These are phyloP conservation scores for Handroanthus guayacan DNA, from an alignment of 257 asterid species.

Conservation along the genomic window DNA sequence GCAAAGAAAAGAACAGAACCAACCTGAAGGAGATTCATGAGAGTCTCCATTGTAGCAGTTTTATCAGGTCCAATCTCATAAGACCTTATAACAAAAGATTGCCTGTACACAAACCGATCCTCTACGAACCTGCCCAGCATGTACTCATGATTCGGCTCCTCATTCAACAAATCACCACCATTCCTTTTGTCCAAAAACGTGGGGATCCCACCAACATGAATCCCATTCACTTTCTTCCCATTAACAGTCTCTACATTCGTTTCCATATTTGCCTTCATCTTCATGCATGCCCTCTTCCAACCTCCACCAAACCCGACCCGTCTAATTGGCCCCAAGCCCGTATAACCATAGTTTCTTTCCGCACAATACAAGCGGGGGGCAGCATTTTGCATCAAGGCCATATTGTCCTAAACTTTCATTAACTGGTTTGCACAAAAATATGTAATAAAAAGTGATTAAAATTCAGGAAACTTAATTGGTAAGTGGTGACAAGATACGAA, in stretches of 20 bases:
- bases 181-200: slow-evolving; percentile 31
- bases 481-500: background rate
- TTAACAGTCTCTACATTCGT: slow-evolving; percentile 45
- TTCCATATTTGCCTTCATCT: slow-evolving; percentile 40
- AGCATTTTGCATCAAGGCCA: slow-evolving; percentile 36
- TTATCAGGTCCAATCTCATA: slow-evolving; percentile 93
- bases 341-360: background rate
- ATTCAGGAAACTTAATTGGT: background rate
- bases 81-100: slow-evolving; percentile 81
- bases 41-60: slow-evolving; percentile 92
- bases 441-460: background rate
- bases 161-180: slow-evolving; percentile 2
- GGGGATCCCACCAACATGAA: slow-evolving; percentile 43
- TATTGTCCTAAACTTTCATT: slow-evolving; percentile 19
- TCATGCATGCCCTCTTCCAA: slow-evolving; percentile 20
- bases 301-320: background rate
- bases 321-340: background rate
- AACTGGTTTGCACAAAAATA: background rate
- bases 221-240: slow-evolving; percentile 75
- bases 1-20: background rate
- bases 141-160: slow-evolving; percentile 47
- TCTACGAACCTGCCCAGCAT: slow-evolving; percentile 70
- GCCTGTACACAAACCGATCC: slow-evolving; percentile 66
- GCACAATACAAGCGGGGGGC: background rate
- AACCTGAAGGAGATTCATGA: slow-evolving; percentile 94